Percentiles rank a stretch among this genome's conserved stretches.
Evolutionary conservation across 2,329 filamentous ascomycete genomes (phyloP).

Genomic region (Coniochaeta prunicola): DNA sequence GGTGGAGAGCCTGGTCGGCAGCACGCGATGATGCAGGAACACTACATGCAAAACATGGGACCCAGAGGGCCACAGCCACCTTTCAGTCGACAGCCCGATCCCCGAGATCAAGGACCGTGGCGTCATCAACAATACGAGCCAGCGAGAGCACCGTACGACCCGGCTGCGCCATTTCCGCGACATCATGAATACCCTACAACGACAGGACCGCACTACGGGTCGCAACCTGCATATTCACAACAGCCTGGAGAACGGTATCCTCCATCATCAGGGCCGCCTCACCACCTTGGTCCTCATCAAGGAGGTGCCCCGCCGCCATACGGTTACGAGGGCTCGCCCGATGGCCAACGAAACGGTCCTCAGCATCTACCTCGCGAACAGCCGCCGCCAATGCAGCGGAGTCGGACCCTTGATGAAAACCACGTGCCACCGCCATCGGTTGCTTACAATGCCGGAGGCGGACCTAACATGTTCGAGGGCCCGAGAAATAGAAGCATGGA

Average conservation of each 20-base stretch:
- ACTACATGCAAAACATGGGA: slow-evolving; percentile 30
- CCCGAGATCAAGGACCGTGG: slow-evolving; percentile 30
- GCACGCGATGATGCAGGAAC: slow-evolving; percentile 34
- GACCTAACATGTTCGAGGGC: slow-evolving; percentile 33
- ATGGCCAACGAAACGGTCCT: slow-evolving; percentile 36
- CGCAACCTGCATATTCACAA: slow-evolving; percentile 28
- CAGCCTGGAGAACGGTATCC: slow-evolving; percentile 32
- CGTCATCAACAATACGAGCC: slow-evolving; percentile 33
- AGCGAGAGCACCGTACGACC: slow-evolving; percentile 33
- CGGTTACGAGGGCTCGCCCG: slow-evolving; percentile 35
- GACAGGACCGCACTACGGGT: slow-evolving; percentile 29
- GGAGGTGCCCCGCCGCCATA: slow-evolving; percentile 22
- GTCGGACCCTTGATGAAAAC: slow-evolving; percentile 37
- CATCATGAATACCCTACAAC: slow-evolving; percentile 43
- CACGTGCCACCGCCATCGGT: slow-evolving; percentile 40
- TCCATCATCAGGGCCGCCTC: slow-evolving; percentile 20
- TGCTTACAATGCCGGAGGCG: slow-evolving; percentile 38
- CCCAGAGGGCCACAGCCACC: slow-evolving; percentile 20
- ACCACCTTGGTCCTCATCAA: slow-evolving; percentile 25
- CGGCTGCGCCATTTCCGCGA: slow-evolving; percentile 32
- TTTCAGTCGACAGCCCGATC: slow-evolving; percentile 36
- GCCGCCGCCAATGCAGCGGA: slow-evolving; percentile 25
- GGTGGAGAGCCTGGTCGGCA: slow-evolving; percentile 38
- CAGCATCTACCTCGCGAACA: slow-evolving; percentile 25
- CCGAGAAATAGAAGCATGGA: slow-evolving; percentile 35